phyloP scores from a whole-genome alignment of 2,329 filamentous ascomycete genomes.

The Xylaria hypoxylon region DNA sequence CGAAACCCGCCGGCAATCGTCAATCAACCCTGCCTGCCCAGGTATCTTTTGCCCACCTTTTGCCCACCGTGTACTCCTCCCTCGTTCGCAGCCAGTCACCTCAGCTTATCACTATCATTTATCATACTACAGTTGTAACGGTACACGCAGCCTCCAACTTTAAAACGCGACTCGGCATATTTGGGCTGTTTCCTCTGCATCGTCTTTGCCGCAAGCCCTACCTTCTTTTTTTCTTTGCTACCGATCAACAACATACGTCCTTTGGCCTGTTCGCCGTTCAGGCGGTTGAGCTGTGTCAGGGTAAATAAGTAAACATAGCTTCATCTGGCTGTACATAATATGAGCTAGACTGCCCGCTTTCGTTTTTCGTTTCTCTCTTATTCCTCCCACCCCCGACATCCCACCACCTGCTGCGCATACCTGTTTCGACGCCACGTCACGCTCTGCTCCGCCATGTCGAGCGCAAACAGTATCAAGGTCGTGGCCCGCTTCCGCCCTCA shows the following conservation, averaged over 20 bases:
- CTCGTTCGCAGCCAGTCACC: constrained; percentile 18
- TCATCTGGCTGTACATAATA: constrained; percentile 43
- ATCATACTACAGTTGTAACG: constrained; percentile 15
- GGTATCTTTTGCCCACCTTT: constrained; percentile 13
- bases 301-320: constrained; percentile 20
- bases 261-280: constrained; percentile 49
- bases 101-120: constrained; percentile 27
- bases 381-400: constrained; percentile 16
- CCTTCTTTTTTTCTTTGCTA: constrained; percentile 25
- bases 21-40: constrained; percentile 26
- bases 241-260: constrained; percentile 32
- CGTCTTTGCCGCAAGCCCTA: constrained; percentile 15
- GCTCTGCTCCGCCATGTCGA: constrained; percentile 62
- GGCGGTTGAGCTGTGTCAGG: constrained; percentile 46
- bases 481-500: constrained; percentile 98
- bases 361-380: constrained; percentile 27
- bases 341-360: constrained; percentile 46
- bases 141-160: constrained; percentile 28
- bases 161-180: constrained; percentile 36
- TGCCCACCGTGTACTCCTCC: constrained; percentile 12
- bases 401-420: constrained; percentile 45
- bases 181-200: constrained; percentile 20
- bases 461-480: constrained; percentile 80
- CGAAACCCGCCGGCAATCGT: constrained; percentile 13
- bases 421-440: constrained; percentile 39